phyloP scores from a whole-genome alignment of 2,329 filamentous ascomycete genomes.

The Claviceps sp. region DNA sequence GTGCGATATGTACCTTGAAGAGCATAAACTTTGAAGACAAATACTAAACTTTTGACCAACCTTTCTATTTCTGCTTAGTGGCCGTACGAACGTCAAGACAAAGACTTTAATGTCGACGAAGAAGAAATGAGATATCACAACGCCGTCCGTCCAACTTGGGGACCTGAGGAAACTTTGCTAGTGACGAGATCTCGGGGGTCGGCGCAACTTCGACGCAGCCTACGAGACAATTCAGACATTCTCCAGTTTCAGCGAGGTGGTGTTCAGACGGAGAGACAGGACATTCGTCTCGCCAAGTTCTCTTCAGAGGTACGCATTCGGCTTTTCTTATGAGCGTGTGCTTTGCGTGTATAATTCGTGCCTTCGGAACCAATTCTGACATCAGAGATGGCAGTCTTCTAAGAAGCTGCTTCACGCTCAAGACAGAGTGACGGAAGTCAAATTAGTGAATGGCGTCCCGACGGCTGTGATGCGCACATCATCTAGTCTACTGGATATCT shows the following conservation, averaged over 20 bases:
- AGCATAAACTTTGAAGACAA: slow-evolving; percentile 27
- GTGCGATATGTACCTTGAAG: slow-evolving; percentile 1
- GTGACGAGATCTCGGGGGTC: slow-evolving; percentile 31
- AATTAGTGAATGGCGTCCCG: slow-evolving; percentile 44
- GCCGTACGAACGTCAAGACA: slow-evolving; percentile 71
- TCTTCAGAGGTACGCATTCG: slow-evolving; percentile 33
- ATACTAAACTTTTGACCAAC: background rate
- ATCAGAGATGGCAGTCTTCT: slow-evolving; percentile 28
- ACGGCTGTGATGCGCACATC: slow-evolving; percentile 33
- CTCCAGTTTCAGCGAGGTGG: slow-evolving; percentile 25
- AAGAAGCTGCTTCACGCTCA: slow-evolving; percentile 43
- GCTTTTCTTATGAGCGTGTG: background rate
- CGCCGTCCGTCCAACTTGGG: slow-evolving; percentile 69
- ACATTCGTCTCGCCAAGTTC: slow-evolving; percentile 52
- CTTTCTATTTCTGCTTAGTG: slow-evolving; percentile 44
- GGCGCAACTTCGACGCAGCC: slow-evolving; percentile 22
- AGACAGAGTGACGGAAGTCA: slow-evolving; percentile 40
- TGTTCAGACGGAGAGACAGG: slow-evolving; percentile 49
- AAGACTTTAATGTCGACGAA: slow-evolving; percentile 51
- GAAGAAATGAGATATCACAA: slow-evolving; percentile 56
- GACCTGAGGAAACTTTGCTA: slow-evolving; percentile 58
- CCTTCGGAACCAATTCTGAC: background rate
- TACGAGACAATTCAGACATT: slow-evolving; percentile 16
- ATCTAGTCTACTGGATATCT: slow-evolving; percentile 23
- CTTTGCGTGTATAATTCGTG: background rate